phyloP scores from a whole-genome alignment of 2,329 filamentous ascomycete species.

The Cladophialophora bantiana region DNA sequence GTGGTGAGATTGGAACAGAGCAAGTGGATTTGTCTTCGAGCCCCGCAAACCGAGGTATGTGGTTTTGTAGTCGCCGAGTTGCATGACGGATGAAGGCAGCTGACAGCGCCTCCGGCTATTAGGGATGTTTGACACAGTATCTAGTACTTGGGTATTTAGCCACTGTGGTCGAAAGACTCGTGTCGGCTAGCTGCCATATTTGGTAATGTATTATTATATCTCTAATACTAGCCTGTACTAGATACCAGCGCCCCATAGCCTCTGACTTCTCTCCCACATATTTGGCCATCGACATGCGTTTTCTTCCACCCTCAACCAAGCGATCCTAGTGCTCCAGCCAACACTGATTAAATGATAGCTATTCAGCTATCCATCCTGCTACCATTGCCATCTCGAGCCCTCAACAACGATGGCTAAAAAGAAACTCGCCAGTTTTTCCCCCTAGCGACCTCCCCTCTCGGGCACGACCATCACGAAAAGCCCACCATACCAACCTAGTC shows the following conservation, averaged over 20 bases:
- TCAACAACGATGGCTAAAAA: not conserved
- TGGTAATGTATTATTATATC: not conserved
- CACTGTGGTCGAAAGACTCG: not conserved
- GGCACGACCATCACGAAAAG: not conserved
- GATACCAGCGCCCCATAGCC: too few relatives aligned
- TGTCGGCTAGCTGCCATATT: not conserved
- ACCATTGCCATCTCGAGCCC: not conserved
- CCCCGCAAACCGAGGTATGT: constrained; percentile 7
- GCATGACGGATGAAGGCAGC: not conserved
- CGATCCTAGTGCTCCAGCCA: too few relatives aligned
- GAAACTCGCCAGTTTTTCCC: not conserved
- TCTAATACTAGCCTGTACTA: not conserved
- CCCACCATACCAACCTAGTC: not conserved
- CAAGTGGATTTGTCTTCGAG: not conserved
- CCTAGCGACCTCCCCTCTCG: not conserved
- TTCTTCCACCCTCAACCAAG: too few relatives aligned
- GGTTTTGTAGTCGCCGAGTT: not conserved
- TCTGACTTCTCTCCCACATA: too few relatives aligned
- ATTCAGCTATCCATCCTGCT: not conserved
- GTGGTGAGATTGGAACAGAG: not conserved
- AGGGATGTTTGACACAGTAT: not conserved
- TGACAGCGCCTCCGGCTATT: not conserved
- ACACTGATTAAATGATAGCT: too few relatives aligned
- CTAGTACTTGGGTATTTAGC: too few relatives aligned
- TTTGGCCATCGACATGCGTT: too few relatives aligned